Percentiles rank a stretch among this genome's conserved stretches.
phyloP scores from a whole-genome alignment of 2,329 filamentous ascomycete species.

The Claviceps maximensis region DNA sequence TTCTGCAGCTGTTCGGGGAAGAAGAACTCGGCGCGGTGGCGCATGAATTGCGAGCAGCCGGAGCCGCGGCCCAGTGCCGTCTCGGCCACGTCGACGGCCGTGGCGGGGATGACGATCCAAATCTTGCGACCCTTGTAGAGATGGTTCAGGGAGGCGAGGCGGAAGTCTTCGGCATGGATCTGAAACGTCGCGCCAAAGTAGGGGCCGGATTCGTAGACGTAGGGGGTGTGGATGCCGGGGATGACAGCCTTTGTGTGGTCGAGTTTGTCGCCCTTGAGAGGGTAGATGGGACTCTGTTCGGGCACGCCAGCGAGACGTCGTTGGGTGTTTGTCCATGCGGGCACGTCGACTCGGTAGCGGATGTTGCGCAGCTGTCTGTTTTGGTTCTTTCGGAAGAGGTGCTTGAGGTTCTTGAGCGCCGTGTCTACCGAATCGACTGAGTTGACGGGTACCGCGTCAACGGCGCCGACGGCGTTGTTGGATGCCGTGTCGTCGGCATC shows the following conservation, averaged over 20 bases:
- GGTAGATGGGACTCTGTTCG: slow-evolving; percentile 23
- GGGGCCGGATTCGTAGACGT: slow-evolving; percentile 26
- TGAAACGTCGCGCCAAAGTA: slow-evolving; percentile 27
- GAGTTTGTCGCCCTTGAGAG: slow-evolving; percentile 23
- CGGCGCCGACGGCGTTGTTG: too few relatives aligned
- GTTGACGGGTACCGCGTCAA: slow-evolving; percentile 9
- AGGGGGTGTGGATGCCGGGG: slow-evolving; percentile 27
- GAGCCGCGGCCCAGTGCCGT: slow-evolving; percentile 18
- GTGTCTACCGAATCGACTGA: slow-evolving; percentile 12
- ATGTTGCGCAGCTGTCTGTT: slow-evolving; percentile 24
- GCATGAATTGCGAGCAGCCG: slow-evolving; percentile 27
- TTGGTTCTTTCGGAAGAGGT: slow-evolving; percentile 23
- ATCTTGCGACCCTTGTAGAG: slow-evolving; percentile 27
- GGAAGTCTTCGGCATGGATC: slow-evolving; percentile 27
- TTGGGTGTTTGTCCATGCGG: slow-evolving; percentile 24
- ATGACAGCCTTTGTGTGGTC: slow-evolving; percentile 25
- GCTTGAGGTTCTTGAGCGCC: slow-evolving; percentile 19
- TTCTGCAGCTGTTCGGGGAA: slow-evolving; percentile 26
- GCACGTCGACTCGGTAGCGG: slow-evolving; percentile 25
- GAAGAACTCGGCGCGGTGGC: slow-evolving; percentile 27
- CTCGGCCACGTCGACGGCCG: slow-evolving; percentile 22
- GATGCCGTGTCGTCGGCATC: too few relatives aligned
- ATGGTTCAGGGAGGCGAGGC: slow-evolving; percentile 25
- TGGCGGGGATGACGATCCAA: slow-evolving; percentile 25
- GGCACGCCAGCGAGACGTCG: slow-evolving; percentile 23